Evolutionary conservation across 1,284 basidiomycete species (phyloP), one percentile per base, ranked within the genome.

Genomic region (Amylostereum areolatum): DNA sequence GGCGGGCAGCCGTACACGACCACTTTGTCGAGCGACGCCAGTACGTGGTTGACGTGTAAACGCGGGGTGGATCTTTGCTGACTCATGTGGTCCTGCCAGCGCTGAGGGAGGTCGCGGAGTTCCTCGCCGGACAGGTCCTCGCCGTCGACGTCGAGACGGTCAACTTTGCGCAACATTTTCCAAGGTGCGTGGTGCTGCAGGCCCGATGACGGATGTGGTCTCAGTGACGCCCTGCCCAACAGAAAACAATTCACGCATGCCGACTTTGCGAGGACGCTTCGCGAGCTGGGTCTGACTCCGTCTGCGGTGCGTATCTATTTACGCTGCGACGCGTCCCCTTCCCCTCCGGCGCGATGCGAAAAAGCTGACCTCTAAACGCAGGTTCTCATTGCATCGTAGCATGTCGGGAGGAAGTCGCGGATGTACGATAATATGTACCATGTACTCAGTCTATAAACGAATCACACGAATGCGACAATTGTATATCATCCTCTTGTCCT

Each of bases 81-180:
- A n/a, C 34, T 52, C 25, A 40, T 33, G 8, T 43, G 30, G 18
- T 27, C 36, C 28, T 40, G 1, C 9, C 55, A 92, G 89, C 88
- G 3, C 70, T 97, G 43, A 74, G 79, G 5, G 85, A 89, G 56
- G 89, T 95, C 1, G 91, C 89, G n/a, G 90, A 93, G 65, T 94
- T 76, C 64, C 68, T 96, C 32, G 90, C 88, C 7, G 78, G 75
- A 1, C 89, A 96, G 66, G 78, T 77, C 36, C 65, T 87, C 29
- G 63, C 68, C 2, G 79, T 90, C 36, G 78, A 84, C 54, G 87
- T 85, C 5, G 85, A 92, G 42, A 85, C 83, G 0, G 81, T 94
- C 33, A 77, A 73, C 4, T 79, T 96, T 55, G 71, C 86, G 2
- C 81, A 83, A 55, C 83, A 88, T 36, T 96, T 94, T 73, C 92